Base-by-base conservation (phyloP, 495 filamentous ascomycete genomes). In the Baudoinia panamericana region DNA sequence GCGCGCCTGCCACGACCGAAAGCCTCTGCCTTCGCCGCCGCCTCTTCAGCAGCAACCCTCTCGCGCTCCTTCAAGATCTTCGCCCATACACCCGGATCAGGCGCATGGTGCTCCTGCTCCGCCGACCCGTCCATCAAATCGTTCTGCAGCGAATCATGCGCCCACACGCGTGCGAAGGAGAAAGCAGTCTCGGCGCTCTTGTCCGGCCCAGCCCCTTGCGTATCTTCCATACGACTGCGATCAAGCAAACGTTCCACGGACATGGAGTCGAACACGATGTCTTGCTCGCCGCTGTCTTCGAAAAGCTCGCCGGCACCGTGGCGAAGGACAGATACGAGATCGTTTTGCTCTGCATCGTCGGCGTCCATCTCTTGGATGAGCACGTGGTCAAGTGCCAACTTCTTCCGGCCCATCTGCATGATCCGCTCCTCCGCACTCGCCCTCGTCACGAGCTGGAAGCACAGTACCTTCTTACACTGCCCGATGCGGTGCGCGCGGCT, bases 401-500 rank as follows among this genome's bases (percentile, higher is more conserved):
- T 99, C 61, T 83, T 92, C 45, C 87, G 82, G 5, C 90, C 90
- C 45, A 93, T 90, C 58, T 95, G 82, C 62, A 95, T 73, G 37
- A 99, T 96, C 53, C 88, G 90, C 58, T 99, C 92, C 58, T 99
- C 90, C 0, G 78, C 84, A 18, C 76, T 85, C 15, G 78, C 73
- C 10, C 87, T 77, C 2, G 88, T 95, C 63, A 92, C 84, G 0
- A 99, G 61, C 54, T 96, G 86, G 56, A 94, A 93, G 32, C 92
- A 87, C 5, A 96, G 67, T 4, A 99, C 90, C 46, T 90, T 93
- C 50, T 93, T 88, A 54, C 82, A 80, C 57, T 99, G 90, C 0
- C 90, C 90, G 39, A 99, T 95, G 22, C 90, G 76, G 58, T 99
- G 90, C 17, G 88, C 92, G 45, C 90, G 78, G 6, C 85, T 93